A percentile compares a stretch with the other conserved stretches of the same genome.
These are phyloP conservation scores for Metarhizium humberi DNA, from an alignment of 2,329 filamentous ascomycete species.

Conservation along the genomic window DNA sequence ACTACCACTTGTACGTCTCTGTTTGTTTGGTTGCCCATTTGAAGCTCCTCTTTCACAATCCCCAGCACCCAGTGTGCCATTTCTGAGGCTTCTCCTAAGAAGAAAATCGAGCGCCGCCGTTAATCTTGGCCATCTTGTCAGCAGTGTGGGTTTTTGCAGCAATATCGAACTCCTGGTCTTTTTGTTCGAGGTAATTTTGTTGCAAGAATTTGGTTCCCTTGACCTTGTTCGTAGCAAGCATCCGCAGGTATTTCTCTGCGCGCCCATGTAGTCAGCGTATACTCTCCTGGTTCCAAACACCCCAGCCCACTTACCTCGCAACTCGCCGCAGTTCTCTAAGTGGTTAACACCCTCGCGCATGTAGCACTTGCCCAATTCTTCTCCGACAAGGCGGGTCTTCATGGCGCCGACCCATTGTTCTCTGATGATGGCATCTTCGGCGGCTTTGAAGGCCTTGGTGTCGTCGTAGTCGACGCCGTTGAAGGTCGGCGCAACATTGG, in stretches of 20 bases:
- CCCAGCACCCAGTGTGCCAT: neutral
- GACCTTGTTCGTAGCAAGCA: conserved; percentile 67
- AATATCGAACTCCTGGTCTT: conserved; percentile 29
- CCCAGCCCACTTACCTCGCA: conserved; percentile 53
- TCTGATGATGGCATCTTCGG: conserved; percentile 71
- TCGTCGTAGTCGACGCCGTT: conserved; percentile 83
- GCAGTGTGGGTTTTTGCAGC: conserved; percentile 29
- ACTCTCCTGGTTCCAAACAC: no score
- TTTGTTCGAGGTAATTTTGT: conserved; percentile 61
- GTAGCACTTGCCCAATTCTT: conserved; percentile 83
- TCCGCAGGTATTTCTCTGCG: conserved; percentile 67
- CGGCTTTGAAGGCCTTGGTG: conserved; percentile 69
- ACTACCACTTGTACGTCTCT: neutral
- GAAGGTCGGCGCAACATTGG: conserved; percentile 71
- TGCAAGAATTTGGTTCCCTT: conserved; percentile 73
- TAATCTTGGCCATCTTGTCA: conserved; percentile 30
- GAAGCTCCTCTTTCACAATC: neutral
- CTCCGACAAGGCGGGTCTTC: conserved; percentile 75
- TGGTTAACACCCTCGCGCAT: conserved; percentile 78
- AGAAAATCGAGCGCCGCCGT: conserved; percentile 21
- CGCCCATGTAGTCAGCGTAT: conserved; percentile 6
- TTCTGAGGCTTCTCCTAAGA: conserved; percentile 12
- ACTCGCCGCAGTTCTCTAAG: conserved; percentile 72
- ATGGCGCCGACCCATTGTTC: conserved; percentile 87
- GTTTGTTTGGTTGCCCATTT: neutral